Conservation (phyloP, 139 green algal genomes). For the Chlamydomonas sphaeroides region DNA sequence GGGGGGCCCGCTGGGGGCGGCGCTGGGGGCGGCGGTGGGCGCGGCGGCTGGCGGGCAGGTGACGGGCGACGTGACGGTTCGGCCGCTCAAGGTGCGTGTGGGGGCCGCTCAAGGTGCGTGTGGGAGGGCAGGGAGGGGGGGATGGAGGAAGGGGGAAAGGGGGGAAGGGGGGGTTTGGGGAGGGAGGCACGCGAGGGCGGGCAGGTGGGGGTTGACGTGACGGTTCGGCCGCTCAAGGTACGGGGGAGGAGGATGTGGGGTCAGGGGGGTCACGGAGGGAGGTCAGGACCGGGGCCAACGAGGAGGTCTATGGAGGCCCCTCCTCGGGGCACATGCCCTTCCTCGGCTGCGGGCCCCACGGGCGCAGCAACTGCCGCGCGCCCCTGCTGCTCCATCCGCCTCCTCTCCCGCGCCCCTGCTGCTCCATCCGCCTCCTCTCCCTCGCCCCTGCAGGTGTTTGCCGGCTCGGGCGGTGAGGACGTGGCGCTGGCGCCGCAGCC, state of each 20-base stretch:
- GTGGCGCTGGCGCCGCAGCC: constrained; percentile 13
- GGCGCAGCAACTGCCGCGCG: no score
- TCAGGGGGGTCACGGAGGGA: no score
- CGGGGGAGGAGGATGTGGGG: no score
- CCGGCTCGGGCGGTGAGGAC: constrained; percentile 6
- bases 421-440: no score
- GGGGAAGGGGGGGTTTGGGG: background rate
- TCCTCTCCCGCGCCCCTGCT: no score
- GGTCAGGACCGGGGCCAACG: no score
- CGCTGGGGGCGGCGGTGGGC: constrained; percentile 24
- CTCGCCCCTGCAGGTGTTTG: background rate
- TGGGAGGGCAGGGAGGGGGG: background rate
- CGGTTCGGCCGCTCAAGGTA: constrained; percentile 11
- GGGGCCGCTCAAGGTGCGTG: no score
- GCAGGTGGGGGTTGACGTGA: constrained; percentile 20
- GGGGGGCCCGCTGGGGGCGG: constrained; percentile 5
- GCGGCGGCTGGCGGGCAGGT: constrained; percentile 37
- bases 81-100: background rate
- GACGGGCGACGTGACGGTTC: constrained; percentile 24
- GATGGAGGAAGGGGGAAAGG: background rate
- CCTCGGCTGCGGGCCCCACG: no score
- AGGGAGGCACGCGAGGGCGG: background rate
- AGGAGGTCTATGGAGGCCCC: no score
- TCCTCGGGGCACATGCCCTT: no score
- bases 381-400: no score